Base-by-base conservation (phyloP, 495 filamentous ascomycete species). In the Aspergillus conjunctus region DNA sequence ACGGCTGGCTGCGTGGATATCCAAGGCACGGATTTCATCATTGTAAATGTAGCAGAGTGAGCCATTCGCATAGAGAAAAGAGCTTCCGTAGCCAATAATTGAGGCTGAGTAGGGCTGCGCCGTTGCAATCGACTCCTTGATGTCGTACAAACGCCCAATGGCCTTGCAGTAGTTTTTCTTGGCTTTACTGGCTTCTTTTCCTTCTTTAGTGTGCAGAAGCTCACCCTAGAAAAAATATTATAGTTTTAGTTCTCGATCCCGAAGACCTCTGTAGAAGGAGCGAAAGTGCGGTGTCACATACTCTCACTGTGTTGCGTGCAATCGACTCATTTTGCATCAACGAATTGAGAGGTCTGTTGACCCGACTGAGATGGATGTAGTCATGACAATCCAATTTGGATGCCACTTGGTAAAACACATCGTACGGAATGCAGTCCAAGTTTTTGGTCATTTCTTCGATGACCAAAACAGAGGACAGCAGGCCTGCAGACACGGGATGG, bases 51-150 rank as follows among this genome's bases (percentile, higher is more conserved):
- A 89, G 58, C 83, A 88, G 8, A 91, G 74, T 4, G 83, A 72
- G 17, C 90, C 89, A 26, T 85, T 77, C 26, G 77, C 70, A 68
- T 88, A 91, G 7, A 86, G 66, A 73, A 87, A 91, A 9, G 79
- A 77, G 22, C 83, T 77, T 6, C 82, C 86, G 52, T 85, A 76
- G 12, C 81, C 87, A 12, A 91, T 66, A 2, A 86, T 75, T 0
- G 80, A 79, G 9, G 83, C 81, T 1, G 84, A 79, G 62, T 84
- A 91, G 0, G 90, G 90, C 6, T 77, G 68, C 26, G 87, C 86
- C 2, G 77, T 84, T 5, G 86, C 79, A 33, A 89, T 73, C 34
- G 90, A 86, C 43, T 84, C 75, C 49, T 82, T 78, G 43, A 89
- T 77, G 60, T 87, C 86, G 55, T 83, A 81, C 14, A 87, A 72